These are phyloP conservation scores for Paramecium octaurelia DNA, from an alignment of 73 alveolate genomes.

Conservation along the genomic window DNA sequence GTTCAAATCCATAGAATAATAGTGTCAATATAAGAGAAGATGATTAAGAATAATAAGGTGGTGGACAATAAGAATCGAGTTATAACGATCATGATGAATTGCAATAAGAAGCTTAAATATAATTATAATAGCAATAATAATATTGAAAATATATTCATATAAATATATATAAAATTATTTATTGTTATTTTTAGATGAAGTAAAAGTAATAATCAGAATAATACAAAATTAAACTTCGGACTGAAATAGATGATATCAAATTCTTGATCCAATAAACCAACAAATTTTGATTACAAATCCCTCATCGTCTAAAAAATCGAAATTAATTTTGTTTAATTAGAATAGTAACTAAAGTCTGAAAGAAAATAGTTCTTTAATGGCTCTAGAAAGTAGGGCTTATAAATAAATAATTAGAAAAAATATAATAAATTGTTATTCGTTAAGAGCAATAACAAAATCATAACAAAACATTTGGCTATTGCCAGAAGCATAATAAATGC, in stretches of 20 bases:
- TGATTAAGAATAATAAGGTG: background rate
- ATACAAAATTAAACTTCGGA: background rate
- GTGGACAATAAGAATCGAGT: background rate
- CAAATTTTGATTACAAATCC: background rate
- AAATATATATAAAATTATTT: background rate
- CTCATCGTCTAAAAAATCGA: background rate
- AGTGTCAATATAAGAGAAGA: background rate
- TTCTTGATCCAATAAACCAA: background rate
- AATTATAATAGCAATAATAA: background rate
- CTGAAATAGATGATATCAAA: background rate
- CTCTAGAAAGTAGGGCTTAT: background rate
- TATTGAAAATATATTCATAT: background rate
- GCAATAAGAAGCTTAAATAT: background rate
- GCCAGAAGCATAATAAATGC: background rate
- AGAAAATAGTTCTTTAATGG: background rate
- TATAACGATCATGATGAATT: conserved; percentile 8
- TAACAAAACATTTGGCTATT: background rate
- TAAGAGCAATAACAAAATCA: background rate
- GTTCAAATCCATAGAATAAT: background rate
- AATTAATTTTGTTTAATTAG: background rate
- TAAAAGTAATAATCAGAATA: background rate
- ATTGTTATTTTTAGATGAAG: background rate
- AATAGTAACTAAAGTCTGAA: background rate
- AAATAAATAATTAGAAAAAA: background rate
- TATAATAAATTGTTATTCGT: background rate